These are phyloP conservation scores for Suzukiozyma palmioleophila DNA, from an alignment of 1,139 yeast species.

Conservation along the genomic window DNA sequence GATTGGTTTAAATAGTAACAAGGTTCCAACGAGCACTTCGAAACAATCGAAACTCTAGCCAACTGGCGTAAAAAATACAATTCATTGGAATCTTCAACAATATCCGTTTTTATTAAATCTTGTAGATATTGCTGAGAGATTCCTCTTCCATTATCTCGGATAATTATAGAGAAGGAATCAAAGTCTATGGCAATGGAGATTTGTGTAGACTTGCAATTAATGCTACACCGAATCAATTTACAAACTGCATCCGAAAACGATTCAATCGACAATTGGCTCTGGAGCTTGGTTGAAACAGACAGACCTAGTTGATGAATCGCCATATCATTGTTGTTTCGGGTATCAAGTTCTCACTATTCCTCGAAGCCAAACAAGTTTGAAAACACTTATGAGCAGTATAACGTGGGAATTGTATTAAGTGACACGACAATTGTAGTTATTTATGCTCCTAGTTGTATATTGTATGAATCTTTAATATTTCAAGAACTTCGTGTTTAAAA, in stretches of 20 bases:
- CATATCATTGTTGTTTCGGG: not conserved
- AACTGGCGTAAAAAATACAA: slow-evolving; percentile 51
- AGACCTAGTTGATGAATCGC: slow-evolving; percentile 8
- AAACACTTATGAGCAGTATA: too few species aligned
- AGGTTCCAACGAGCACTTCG: slow-evolving; percentile 12
- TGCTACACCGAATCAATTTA: slow-evolving; percentile 74
- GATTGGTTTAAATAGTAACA: too few species aligned
- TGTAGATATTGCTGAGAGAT: slow-evolving; percentile 55
- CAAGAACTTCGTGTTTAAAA: too few species aligned
- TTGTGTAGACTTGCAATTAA: slow-evolving; percentile 68
- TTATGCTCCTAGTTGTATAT: too few species aligned
- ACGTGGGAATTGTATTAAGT: too few species aligned
- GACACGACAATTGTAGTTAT: too few species aligned
- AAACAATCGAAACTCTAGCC: slow-evolving; percentile 29
- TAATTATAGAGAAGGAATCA: slow-evolving; percentile 53
- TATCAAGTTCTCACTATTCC: too few species aligned
- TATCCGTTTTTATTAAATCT: slow-evolving; percentile 12
- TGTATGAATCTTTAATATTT: too few species aligned
- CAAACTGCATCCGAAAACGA: slow-evolving; percentile 46
- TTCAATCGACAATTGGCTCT: slow-evolving; percentile 11
- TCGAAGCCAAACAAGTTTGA: too few species aligned
- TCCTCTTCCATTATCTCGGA: slow-evolving; percentile 78
- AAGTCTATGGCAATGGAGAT: slow-evolving; percentile 63
- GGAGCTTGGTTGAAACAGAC: slow-evolving; percentile 9
- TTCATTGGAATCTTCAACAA: slow-evolving; percentile 35